phyloP scores from a whole-genome alignment of 495 filamentous ascomycete species.

The Aspergillus affinis region DNA sequence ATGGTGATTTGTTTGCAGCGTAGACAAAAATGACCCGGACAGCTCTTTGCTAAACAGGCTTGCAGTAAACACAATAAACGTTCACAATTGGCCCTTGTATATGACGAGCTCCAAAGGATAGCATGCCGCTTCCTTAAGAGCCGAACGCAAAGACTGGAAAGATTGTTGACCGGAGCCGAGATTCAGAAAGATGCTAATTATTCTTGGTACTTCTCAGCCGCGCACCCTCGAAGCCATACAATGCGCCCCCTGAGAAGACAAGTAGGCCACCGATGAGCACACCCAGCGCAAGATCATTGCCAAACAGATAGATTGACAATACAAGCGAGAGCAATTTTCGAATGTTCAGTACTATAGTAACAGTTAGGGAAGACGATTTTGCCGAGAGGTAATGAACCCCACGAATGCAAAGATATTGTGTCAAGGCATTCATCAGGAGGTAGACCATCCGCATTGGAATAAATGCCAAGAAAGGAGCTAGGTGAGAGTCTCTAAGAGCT shows the following conservation, averaged over 20 bases:
- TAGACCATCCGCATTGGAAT: constrained; percentile 73
- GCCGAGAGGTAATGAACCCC: constrained; percentile 90
- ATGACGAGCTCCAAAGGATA: too few species aligned
- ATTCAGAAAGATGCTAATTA: constrained; percentile 1
- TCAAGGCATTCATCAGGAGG: constrained; percentile 77
- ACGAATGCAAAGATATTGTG: constrained; percentile 91
- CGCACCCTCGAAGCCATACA: constrained; percentile 79
- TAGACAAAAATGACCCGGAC: too few species aligned
- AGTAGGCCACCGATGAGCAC: constrained; percentile 78
- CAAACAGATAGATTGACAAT: constrained; percentile 90
- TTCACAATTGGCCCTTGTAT: too few species aligned
- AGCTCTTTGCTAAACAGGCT: too few species aligned
- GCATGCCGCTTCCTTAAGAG: too few species aligned
- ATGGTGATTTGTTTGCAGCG: too few species aligned
- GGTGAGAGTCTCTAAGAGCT: not conserved
- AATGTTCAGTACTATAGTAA: constrained; percentile 94
- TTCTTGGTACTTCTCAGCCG: constrained; percentile 33
- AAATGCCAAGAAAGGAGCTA: constrained; percentile 25
- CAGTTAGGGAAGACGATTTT: constrained; percentile 83
- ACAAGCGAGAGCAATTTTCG: constrained; percentile 90
- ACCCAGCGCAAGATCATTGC: constrained; percentile 70
- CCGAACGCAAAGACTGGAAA: too few species aligned
- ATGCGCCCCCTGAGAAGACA: constrained; percentile 82
- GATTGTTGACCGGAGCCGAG: too few species aligned
- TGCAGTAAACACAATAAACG: too few species aligned